Percentiles rank a stretch among this genome's conserved stretches.
These are phyloP conservation scores for Solanum stenotomum DNA, from an alignment of 257 asterid species.

Conservation along the genomic window DNA sequence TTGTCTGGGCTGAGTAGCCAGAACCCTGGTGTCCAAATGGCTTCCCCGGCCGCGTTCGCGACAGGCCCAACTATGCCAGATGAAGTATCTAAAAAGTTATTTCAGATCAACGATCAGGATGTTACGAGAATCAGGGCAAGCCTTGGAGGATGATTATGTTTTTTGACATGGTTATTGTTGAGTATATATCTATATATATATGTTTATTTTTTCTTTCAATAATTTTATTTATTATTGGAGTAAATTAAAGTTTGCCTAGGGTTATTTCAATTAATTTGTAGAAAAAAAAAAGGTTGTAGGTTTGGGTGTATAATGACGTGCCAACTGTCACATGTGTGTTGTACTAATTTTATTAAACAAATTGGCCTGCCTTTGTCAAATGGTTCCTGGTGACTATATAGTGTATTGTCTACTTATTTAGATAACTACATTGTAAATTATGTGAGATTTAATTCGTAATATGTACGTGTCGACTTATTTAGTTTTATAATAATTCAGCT, in stretches of 20 bases:
- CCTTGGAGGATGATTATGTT: slow-evolving; percentile 27
- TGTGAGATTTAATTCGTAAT: no score
- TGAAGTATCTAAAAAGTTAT: slow-evolving; percentile 30
- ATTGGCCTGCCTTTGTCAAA: neutral
- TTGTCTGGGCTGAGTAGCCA: slow-evolving; percentile 56
- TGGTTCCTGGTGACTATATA: neutral
- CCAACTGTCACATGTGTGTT: slow-evolving; percentile 15
- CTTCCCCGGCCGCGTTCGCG: slow-evolving; percentile 19
- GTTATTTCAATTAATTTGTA: slow-evolving; percentile 7
- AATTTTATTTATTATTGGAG: neutral
- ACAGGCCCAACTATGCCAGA: slow-evolving; percentile 21
- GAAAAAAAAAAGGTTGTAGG: neutral
- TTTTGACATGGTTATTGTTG: neutral
- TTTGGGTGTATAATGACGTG: slow-evolving; percentile 10
- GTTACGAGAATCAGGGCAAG: slow-evolving; percentile 28
- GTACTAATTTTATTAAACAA: neutral
- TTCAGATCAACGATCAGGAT: slow-evolving; percentile 30
- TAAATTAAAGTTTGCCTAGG: neutral
- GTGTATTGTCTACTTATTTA: no score
- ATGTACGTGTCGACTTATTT: no score
- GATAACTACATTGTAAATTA: no score
- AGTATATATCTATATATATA: neutral
- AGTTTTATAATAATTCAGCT: no score
- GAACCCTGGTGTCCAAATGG: slow-evolving; percentile 41
- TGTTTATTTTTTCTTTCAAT: neutral